Conservation (phyloP, 179 eudicot genomes). For the Beta corolliflora region DNA sequence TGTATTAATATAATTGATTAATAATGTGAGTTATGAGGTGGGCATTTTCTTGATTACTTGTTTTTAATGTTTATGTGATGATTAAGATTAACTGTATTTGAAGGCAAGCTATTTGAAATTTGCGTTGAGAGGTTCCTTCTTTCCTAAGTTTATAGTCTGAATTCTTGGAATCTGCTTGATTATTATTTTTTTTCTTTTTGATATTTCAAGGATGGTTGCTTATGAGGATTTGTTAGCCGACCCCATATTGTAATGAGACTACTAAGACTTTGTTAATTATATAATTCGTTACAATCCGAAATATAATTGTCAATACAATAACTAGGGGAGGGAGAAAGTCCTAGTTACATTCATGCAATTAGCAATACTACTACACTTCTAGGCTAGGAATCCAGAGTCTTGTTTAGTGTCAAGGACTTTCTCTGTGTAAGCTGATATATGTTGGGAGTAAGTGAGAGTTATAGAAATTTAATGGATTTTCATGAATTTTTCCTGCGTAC, state of each 20-base stretch:
- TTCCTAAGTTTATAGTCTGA: too few relatives aligned
- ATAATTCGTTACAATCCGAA: too few relatives aligned
- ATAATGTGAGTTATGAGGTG: not conserved
- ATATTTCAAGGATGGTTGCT: too few relatives aligned
- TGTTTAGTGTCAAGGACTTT: slow-evolving; percentile 14
- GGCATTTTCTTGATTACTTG: slow-evolving; percentile 18
- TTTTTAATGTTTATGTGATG: slow-evolving; percentile 4
- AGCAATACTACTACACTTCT: too few relatives aligned
- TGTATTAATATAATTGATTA: not conserved
- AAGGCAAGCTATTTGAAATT: not conserved
- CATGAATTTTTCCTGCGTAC: not conserved
- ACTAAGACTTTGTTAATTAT: too few relatives aligned
- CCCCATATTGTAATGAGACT: too few relatives aligned
- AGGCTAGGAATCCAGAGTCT: slow-evolving; percentile 36
- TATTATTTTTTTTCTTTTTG: too few relatives aligned
- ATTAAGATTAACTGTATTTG: not conserved
- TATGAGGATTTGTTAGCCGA: too few relatives aligned
- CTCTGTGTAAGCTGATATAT: slow-evolving; percentile 3
- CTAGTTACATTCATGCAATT: too few relatives aligned
- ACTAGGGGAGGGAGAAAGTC: too few relatives aligned
- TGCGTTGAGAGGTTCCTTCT: not conserved
- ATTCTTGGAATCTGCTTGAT: too few relatives aligned
- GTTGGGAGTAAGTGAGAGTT: not conserved
- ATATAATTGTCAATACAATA: too few relatives aligned
- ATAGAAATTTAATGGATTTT: not conserved